Base-by-base conservation (phyloP, 129 eudicot genomes). In the Saussurea involucrata region DNA sequence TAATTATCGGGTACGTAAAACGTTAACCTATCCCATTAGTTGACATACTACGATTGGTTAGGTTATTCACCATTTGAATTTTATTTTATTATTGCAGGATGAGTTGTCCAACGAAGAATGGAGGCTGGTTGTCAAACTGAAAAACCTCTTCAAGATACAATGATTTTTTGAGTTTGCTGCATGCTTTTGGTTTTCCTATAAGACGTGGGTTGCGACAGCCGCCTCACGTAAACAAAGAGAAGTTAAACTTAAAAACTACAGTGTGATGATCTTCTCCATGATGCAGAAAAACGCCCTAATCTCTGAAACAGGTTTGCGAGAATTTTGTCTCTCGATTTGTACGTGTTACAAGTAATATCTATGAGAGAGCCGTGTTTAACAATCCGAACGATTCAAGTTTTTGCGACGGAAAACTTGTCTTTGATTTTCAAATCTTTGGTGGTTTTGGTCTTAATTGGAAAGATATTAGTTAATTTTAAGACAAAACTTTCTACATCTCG, bases 101-200 rank as follows among this genome's bases (percentile, higher is more conserved):
- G 98, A 94, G 55, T 81, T 94, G 76, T 55, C 88, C 11, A 79
- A 46, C 13, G 98, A 94, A 33, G 98, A 89, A 58, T 89, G 95
- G 92, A 83, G 79, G 74, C 82, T 94, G 69, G 86, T 89, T 5
- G 88, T 86, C n/a, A 94, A 87, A 70, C 83, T 94, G 82, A 94
- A 94, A 79, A 89, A 61, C 25, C 85, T 94, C 33, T 91, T 94
- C 90, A 87, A 89, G 84, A 94, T 94, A 37, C 93, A 87, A 31
- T 94, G 83, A 93, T 66, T 77, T 77, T 70, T 18, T 71, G 25
- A 27, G 46, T 40, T 68, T 71, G 13, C 28, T 60, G 11, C 20
- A 12, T 65, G 8, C 42, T 65, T 28, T 65, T 18, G 72, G n/a
- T 65, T 65, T 60, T 60, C 4, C 65, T 3, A 60, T 60, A 60